Evolutionary conservation across 2,329 filamentous ascomycete species (phyloP), one percentile per base, ranked within the genome.

Genomic region (Fusarium luffae): DNA sequence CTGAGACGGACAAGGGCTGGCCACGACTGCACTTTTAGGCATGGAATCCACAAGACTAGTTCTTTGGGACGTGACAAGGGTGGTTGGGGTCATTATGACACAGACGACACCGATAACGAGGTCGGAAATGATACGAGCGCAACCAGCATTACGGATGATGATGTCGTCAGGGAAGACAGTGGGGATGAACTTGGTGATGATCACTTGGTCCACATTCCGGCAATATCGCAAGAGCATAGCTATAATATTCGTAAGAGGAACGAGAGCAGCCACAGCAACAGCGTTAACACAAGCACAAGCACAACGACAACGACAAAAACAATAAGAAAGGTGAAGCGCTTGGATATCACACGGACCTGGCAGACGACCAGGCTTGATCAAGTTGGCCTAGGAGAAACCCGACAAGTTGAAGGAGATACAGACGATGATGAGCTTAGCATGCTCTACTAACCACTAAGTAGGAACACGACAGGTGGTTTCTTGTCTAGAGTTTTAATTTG

Each of bases 151-250:
- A 49, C 47, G 28, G 62, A 70, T 23, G 46, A 70, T 23, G 46
- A 49, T 50, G 44, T 55, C 34, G 23, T 41, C 32, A 41, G 32
- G 49, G 49, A 55, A 46, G 68, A 71, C 14, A 74, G 72, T 21
- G 67, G 51, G 49, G 73, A 75, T 52, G 73, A 75, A 61, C 73
- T 75, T 51, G 52, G 64, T 52, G 52, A 58, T 16, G 61, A 54
- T 23, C 52, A 19, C 23, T 32, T 30, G 10, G 21, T 49, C 41
- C 51, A 48, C 14, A 58, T 27, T 25, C 16, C 49, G 54, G 50
- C 23, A 21, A 48, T 43, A n/a, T 47, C 52, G 23, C 50, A 44
- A 52, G 47, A 19, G 6, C 25, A 54, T 41, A 42, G n/a, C 25
- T 32, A 48, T 19, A 30, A 19, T 34, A 46, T 32, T 28, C n/a